Conservation (phyloP, 352 stramenopile genomes). For the Sclerospora graminicola region DNA sequence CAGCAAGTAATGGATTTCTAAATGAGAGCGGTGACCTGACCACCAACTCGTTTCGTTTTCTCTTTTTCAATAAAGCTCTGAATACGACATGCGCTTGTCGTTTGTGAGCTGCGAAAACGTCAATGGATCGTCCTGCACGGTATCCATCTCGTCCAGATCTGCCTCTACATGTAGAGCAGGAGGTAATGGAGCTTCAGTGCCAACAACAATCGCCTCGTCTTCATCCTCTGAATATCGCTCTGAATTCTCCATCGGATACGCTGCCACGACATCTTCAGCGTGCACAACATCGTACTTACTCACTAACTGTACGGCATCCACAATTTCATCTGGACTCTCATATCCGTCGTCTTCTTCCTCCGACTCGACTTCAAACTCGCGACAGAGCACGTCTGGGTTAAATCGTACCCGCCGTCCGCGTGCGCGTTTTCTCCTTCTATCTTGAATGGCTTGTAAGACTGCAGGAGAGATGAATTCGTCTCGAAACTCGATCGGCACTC, state of each 20-base stretch:
- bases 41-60: background rate
- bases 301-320: conserved; percentile 32
- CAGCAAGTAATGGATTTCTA: conserved; percentile 10
- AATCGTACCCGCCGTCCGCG: conserved; percentile 31
- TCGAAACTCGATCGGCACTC: conserved; percentile 49
- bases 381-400: conserved; percentile 27
- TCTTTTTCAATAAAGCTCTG: conserved; percentile 17
- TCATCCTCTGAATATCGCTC: conserved; percentile 10
- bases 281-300: conserved; percentile 26
- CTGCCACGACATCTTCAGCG: conserved; percentile 23
- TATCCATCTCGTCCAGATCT: background rate
- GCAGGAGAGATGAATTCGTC: conserved; percentile 27
- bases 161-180: conserved; percentile 1
- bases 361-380: conserved; percentile 54
- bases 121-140: conserved; percentile 14
- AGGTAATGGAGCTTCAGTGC: conserved; percentile 8
- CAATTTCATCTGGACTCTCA: conserved; percentile 29
- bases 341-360: conserved; percentile 35
- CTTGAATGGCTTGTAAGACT: conserved; percentile 21
- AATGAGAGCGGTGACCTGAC: conserved; percentile 13
- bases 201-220: conserved; percentile 1
- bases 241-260: conserved; percentile 18
- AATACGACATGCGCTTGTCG: conserved; percentile 30
- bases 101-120: conserved; percentile 27
- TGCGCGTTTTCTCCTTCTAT: conserved; percentile 24